Base-by-base conservation (phyloP, 2,329 filamentous ascomycete genomes). In the Xenosphaeropsis pyriputrescens region DNA sequence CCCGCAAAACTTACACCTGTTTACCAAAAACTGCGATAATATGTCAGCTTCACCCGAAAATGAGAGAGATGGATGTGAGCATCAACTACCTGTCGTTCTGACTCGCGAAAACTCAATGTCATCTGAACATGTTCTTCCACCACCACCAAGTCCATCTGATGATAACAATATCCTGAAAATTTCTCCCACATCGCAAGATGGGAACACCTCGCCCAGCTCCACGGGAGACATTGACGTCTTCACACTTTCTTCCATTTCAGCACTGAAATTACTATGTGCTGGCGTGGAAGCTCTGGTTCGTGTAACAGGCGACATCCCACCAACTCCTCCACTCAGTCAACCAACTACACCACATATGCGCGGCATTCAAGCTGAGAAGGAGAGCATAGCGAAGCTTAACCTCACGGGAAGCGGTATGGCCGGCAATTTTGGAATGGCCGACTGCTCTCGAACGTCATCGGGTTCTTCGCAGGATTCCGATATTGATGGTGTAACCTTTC, bases 241-340 rank as follows among this genome's bases (percentile, higher is more conserved):
- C 59, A 72, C 72, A 37, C 68, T 95, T 42, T 63, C 75, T 1
- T 75, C 85, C 3, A 66, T 79, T 37, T 76, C 76, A 2, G 88
- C 88, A 5, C 70, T 96, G 51, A 82, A 79, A 51, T 64, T 93
- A 45, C 70, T 96, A n/a, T 78, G 78, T 47, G 68, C 74, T 30
- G 74, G 74, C 41, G 64, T 86, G 42, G 80, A 86, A 49, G 68
- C 74, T 4, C 67, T 91, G 37, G 79, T 85, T 18, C 70, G 71
- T 44, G 65, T 79, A 41, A 84, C 80, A 2, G 81, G 83, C 52
- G 84, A 93, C 51, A 67, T 91, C 11, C 84, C 83, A 16, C 81
- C 80, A 13, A 91, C 79, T n/a, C 83, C 80, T 39, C 79, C 81
- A 5, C 70, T 78, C 2, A 68, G 68, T 38, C 68, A 67, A 17